Conservation (phyloP, 2,329 filamentous ascomycete genomes). For the Colletotrichum tofieldiae region DNA sequence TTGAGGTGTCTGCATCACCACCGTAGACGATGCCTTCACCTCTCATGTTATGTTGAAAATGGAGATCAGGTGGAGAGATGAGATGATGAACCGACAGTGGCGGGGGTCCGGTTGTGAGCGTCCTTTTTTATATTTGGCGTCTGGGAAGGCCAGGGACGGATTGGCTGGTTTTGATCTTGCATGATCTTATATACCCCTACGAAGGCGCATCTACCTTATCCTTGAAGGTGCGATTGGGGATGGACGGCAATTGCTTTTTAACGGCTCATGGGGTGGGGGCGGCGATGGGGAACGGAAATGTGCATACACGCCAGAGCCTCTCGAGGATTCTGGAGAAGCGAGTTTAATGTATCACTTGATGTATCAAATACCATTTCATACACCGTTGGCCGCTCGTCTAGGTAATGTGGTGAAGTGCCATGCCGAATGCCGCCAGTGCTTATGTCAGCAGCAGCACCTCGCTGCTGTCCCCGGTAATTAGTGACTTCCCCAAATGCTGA, state of each 20-base stretch:
- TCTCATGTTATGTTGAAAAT: background rate
- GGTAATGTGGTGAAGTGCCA: background rate
- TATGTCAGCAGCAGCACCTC: conserved; percentile 10
- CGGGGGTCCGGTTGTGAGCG: conserved; percentile 22
- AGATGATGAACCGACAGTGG: background rate
- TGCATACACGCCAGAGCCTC: conserved; percentile 25
- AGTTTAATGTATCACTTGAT: conserved; percentile 34
- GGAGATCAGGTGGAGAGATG: background rate
- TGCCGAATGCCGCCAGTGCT: background rate
- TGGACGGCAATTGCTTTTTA: conserved; percentile 27
- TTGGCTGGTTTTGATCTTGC: conserved; percentile 36
- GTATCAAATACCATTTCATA: conserved; percentile 27
- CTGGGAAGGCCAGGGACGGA: conserved; percentile 18
- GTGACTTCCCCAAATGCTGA: background rate
- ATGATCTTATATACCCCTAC: conserved; percentile 44
- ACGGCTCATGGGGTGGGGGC: conserved; percentile 10
- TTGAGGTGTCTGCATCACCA: background rate
- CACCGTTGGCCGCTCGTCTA: background rate
- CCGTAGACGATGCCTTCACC: background rate
- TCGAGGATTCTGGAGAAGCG: conserved; percentile 9
- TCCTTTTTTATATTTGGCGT: conserved; percentile 35
- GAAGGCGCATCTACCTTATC: conserved; percentile 41
- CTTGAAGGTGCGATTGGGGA: conserved; percentile 41
- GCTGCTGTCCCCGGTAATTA: too few species aligned
- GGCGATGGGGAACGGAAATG: conserved; percentile 14